Base-by-base conservation (phyloP, 345 rosid species). In the Theobroma cacao region DNA sequence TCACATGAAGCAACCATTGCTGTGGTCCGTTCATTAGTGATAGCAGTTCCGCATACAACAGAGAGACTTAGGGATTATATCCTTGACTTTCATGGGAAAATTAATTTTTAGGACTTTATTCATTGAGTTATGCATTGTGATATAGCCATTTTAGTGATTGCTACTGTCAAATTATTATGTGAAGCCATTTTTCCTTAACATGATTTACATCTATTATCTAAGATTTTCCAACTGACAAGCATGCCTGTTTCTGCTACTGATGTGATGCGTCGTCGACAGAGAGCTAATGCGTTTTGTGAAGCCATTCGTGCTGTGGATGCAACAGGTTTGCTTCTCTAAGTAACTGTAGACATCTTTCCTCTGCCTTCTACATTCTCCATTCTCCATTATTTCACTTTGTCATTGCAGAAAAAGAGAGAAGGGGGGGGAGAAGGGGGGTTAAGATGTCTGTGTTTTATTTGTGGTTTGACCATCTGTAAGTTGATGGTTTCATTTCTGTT, bases 301-400 rank as follows among this genome's bases (percentile, higher is more conserved):
- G 84, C 98, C 76, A 90, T 93, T 38, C 98, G 99, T 82, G 99
- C 99, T 53, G 88, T 95, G 64, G 99, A 95, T 83, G 94, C 98
- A 79, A 90, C 98, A 79, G 99, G 99, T 95, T 76, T 84, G 83
- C 70, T 52, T 82, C 75, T 65, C 15, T 28, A 22, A 36, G 22
- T 55, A 47, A 58, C 24, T 24, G 28, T 4, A 38, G 36, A 24
- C 52, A 7, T 40, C 64, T 56, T 53, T 26, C 38, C 36, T 8
- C 12, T 13, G 8, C 65, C 53, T 59, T 34, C 12, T 47, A 38
- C n/a, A 20, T 70, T 47, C 12, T 47, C 48, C n/a, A 20, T 70
- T 47, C 26, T 70, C 41, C 59, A 33, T 12, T 20, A 33, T 50
- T 71, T 41, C 33, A 2, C 75, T 17, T 28, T 47, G 40, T 47